Conservation (phyloP, 768 basidiomycete species). For the Psilocybe cyanescens region DNA sequence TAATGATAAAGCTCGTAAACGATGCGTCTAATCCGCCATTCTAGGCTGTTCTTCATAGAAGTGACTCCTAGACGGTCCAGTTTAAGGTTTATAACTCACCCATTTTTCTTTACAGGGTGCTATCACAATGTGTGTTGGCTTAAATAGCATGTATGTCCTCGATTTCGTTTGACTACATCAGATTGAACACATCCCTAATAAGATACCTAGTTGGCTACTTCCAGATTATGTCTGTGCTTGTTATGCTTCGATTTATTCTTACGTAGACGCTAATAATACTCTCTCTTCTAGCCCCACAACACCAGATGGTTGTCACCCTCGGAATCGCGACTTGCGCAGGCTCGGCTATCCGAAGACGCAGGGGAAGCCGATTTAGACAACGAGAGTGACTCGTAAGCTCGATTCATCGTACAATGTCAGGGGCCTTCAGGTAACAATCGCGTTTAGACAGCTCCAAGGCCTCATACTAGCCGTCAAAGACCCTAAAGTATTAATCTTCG, state of each 20-base stretch:
- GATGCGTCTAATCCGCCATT: too few species aligned
- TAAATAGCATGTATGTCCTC: constrained; percentile 5
- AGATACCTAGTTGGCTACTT: constrained; percentile 2
- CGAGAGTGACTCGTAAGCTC: constrained; percentile 55
- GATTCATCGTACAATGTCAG: too few species aligned
- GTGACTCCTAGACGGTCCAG: not conserved
- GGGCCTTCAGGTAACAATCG: too few species aligned
- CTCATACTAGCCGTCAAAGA: constrained; percentile 62
- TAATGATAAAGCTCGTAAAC: too few species aligned
- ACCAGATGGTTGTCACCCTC: constrained; percentile 58
- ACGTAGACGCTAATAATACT: not conserved
- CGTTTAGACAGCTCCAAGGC: constrained; percentile 48
- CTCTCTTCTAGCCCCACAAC: constrained; percentile 52
- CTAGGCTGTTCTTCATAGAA: constrained; percentile 13
- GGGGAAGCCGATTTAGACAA: constrained; percentile 70
- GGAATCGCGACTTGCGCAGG: constrained; percentile 65
- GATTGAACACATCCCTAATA: not conserved
- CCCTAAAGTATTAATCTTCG: constrained; percentile 55
- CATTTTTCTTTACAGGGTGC: constrained; percentile 1
- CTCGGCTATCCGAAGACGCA: constrained; percentile 68
- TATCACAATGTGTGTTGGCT: constrained; percentile 6
- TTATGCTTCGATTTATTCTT: not conserved
- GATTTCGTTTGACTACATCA: not conserved
- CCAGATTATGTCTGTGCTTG: constrained; percentile 9
- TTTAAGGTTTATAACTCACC: not conserved